Evolutionary conservation across 2,329 filamentous ascomycete species (phyloP), one percentile per base, ranked within the genome.

Genomic region (Colletotrichum incanum): DNA sequence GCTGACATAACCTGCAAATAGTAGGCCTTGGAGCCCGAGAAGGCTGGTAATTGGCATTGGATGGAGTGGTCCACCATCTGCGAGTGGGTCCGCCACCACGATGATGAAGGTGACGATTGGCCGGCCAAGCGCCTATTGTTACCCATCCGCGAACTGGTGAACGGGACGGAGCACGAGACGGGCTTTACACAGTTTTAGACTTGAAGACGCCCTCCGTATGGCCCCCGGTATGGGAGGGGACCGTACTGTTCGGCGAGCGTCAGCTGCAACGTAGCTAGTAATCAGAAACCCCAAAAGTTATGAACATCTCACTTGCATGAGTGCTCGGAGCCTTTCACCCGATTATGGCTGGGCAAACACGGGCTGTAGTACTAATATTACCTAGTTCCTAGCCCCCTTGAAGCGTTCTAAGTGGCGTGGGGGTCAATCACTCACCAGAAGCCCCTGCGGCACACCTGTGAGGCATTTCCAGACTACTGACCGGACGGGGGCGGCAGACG

Each of bases 21-120:
- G 2, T 26, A 59, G 86, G 75, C 84, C 5, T 75, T 84, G 60
- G 88, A 90, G 68, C 84, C 85, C 0, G 76, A 86, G 2, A 89
- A 90, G 76, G 89, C 87, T 74, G 82, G 82, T 23, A 80, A 79
- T 0, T 89, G 88, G 88, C 73, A 77, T 8, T 89, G 86, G 87
- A 80, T 81, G 74, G 77, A 78, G 3, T 87, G 84, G 84, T 58
- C 55, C 20, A 58, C 55, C 11, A 41, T 58, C 5, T 28, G 55
- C 55, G 55, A 58, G 12, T 58, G 55, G 55, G 55, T 39, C 23
- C 16, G 34, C 34, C 55, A 58, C 37, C 55, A 58, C 55, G 55
- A 41, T n/a, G 37, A 58, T 26, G 55, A 58, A 14, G 34, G 37
- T 23, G 55, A 41, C 14, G 55, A 58, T 39, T 58, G 55, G 55